Percentiles rank a stretch among this genome's conserved stretches.
Evolutionary conservation across 1,284 basidiomycete genomes (phyloP).

Genomic region (Ustilago esculenta): DNA sequence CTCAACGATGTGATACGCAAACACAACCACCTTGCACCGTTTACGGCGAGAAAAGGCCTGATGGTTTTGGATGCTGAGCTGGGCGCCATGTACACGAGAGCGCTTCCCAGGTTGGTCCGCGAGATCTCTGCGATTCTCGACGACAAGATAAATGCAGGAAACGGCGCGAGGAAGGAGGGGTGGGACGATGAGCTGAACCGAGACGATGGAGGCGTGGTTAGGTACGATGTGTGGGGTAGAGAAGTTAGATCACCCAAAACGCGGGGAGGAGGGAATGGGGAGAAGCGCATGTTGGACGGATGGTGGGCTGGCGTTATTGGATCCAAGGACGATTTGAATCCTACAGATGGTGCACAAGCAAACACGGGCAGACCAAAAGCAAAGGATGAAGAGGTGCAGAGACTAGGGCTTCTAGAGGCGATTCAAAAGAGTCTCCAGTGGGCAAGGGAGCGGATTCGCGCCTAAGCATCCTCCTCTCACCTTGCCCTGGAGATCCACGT

Average conservation of each 20-base stretch:
- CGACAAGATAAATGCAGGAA: not conserved
- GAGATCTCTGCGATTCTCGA: slow-evolving; percentile 8
- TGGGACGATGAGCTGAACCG: slow-evolving; percentile 1
- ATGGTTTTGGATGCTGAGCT: slow-evolving; percentile 39
- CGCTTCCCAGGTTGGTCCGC: slow-evolving; percentile 11
- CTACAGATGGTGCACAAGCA: too few relatives aligned
- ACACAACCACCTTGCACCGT: slow-evolving; percentile 58
- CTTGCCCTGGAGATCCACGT: not conserved
- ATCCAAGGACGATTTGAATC: not conserved
- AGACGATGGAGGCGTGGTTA: not conserved
- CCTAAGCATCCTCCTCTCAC: slow-evolving; percentile 1
- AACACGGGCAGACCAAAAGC: not conserved
- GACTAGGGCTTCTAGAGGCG: slow-evolving; percentile 18
- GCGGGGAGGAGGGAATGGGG: not conserved
- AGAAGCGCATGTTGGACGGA: slow-evolving; percentile 6
- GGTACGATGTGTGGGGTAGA: slow-evolving; percentile 41
- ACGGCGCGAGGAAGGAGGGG: not conserved
- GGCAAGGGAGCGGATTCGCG: slow-evolving; percentile 29
- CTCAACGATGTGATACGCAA: slow-evolving; percentile 54
- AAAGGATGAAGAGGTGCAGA: not conserved
- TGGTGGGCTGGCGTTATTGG: slow-evolving; percentile 17
- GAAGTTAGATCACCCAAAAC: not conserved
- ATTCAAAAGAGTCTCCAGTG: slow-evolving; percentile 39
- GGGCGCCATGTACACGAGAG: slow-evolving; percentile 14
- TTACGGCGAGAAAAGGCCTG: slow-evolving; percentile 50